A percentile compares a stretch with the other conserved stretches of the same genome.
Conservation (phyloP, 805 yeast genomes). For the Ogataea nitratoaversa region DNA sequence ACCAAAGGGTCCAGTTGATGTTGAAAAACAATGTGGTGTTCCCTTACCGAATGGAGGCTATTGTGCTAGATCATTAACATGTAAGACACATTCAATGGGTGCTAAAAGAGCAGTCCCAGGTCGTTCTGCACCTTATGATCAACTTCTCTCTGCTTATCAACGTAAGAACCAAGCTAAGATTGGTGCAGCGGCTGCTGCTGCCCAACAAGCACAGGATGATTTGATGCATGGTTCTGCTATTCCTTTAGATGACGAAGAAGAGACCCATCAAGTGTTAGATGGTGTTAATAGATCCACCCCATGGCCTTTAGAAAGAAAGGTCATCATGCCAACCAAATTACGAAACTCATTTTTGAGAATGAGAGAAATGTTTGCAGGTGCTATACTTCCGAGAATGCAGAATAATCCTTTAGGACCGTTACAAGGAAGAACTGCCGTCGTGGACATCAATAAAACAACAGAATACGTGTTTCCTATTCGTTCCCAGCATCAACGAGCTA, state of each 20-base stretch:
- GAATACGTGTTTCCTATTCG: constrained; percentile 57
- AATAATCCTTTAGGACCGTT: constrained; percentile 66
- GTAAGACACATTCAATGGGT: constrained; percentile 98
- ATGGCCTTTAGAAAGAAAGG: constrained; percentile 76
- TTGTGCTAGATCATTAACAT: constrained; percentile 93
- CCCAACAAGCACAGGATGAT: constrained; percentile 71
- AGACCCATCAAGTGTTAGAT: constrained; percentile 83
- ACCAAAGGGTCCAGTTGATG: constrained; percentile 80
- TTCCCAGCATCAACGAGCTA: constrained; percentile 37
- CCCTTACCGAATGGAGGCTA: constrained; percentile 89
- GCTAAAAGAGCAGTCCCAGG: constrained; percentile 95
- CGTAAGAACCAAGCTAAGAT: constrained; percentile 87
- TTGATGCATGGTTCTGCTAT: constrained; percentile 43
- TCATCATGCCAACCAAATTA: constrained; percentile 62
- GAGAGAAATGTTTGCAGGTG: constrained; percentile 92
- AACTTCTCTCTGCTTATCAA: constrained; percentile 82
- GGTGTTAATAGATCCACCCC: constrained; percentile 82
- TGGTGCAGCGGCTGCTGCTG: constrained; percentile 77
- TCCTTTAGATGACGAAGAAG: constrained; percentile 82
- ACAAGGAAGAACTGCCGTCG: constrained; percentile 74
- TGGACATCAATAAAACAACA: constrained; percentile 67
- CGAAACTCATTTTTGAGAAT: constrained; percentile 75
- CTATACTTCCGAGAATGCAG: constrained; percentile 60
- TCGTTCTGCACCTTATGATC: constrained; percentile 88
- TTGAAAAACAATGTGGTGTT: constrained; percentile 94